A percentile compares a stretch with the other conserved stretches of the same genome.
phyloP scores from a whole-genome alignment of 306 rosid genomes.

The Lablab purpureus region DNA sequence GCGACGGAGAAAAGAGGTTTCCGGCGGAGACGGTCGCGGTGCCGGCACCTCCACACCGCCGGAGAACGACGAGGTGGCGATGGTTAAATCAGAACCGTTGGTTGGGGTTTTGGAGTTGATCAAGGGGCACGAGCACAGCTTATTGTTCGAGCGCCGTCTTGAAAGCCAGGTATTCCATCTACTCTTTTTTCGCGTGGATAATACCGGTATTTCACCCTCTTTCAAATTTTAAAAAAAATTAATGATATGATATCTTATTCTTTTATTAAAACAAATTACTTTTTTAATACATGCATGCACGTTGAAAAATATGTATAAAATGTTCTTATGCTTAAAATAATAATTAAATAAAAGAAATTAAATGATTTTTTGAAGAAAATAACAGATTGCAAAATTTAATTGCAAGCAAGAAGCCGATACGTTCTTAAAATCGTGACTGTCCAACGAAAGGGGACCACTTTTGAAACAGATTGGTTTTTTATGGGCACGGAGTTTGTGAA shows the following conservation, averaged over 20 bases:
- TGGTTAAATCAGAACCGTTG: conserved; percentile 68
- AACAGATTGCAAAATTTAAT: neutral
- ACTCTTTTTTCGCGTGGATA: conserved; percentile 28
- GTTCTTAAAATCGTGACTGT: conserved; percentile 47
- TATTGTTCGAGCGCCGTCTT: conserved; percentile 78
- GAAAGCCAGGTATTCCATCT: conserved; percentile 68
- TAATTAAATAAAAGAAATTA: neutral
- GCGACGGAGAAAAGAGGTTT: conserved; percentile 52
- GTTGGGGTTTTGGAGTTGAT: conserved; percentile 60
- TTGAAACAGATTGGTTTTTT: conserved; percentile 39
- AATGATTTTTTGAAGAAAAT: neutral
- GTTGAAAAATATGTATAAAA: neutral
- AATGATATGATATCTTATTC: neutral
- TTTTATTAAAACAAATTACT: neutral
- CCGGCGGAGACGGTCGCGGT: conserved; percentile 36
- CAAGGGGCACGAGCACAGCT: conserved; percentile 61
- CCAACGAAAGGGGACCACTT: conserved; percentile 66
- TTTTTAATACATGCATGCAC: conserved; percentile 37
- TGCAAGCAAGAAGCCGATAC: conserved; percentile 41
- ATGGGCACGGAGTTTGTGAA: conserved; percentile 30
- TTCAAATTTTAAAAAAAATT: conserved; percentile 33
- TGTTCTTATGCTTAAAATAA: neutral
- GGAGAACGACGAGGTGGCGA: conserved; percentile 41
- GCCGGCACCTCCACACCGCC: conserved; percentile 4
- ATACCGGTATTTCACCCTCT: conserved; percentile 36